phyloP scores from a whole-genome alignment of 2,329 filamentous ascomycete genomes.

The Plectosphaerella cucumerina region DNA sequence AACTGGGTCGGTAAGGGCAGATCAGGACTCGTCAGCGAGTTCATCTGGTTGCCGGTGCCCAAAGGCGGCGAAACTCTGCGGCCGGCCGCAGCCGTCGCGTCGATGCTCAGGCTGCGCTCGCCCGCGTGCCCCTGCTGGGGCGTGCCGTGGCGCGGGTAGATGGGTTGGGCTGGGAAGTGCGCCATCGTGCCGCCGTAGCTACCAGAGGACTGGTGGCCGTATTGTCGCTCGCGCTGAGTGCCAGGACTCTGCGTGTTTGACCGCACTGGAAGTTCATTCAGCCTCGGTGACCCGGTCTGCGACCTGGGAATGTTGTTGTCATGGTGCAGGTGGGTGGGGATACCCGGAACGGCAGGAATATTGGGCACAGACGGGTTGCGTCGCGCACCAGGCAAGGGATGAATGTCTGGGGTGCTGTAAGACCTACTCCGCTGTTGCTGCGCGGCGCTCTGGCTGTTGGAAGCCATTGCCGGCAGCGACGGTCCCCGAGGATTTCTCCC shows the following conservation, averaged over 20 bases:
- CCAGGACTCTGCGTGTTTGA: slow-evolving; percentile 69
- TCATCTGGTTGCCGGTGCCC: slow-evolving; percentile 26
- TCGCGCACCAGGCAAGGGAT: slow-evolving; percentile 44
- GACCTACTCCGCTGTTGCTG: slow-evolving; percentile 76
- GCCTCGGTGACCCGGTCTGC: slow-evolving; percentile 73
- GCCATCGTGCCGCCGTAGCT: slow-evolving; percentile 49
- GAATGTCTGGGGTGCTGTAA: slow-evolving; percentile 93
- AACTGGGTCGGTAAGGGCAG: slow-evolving; percentile 66
- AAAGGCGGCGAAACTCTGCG: slow-evolving; percentile 44
- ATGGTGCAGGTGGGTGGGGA: slow-evolving; percentile 66
- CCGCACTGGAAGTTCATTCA: slow-evolving; percentile 61
- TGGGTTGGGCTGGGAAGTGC: slow-evolving; percentile 52
- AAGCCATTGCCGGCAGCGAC: slow-evolving; percentile 70
- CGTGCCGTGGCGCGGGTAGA: slow-evolving; percentile 44
- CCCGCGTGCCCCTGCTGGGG: slow-evolving; percentile 32
- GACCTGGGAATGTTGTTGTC: slow-evolving; percentile 69
- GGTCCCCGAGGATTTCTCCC: slow-evolving; percentile 69
- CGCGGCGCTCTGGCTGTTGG: slow-evolving; percentile 48
- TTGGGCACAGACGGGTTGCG: slow-evolving; percentile 46
- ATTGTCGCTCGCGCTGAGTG: slow-evolving; percentile 55
- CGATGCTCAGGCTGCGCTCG: slow-evolving; percentile 31
- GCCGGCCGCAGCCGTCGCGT: slow-evolving; percentile 31
- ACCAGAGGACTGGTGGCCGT: slow-evolving; percentile 37
- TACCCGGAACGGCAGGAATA: slow-evolving; percentile 71
- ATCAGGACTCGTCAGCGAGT: slow-evolving; percentile 40